Conservation (phyloP, 2,329 filamentous ascomycete species). For the Cladosporium sp. region DNA sequence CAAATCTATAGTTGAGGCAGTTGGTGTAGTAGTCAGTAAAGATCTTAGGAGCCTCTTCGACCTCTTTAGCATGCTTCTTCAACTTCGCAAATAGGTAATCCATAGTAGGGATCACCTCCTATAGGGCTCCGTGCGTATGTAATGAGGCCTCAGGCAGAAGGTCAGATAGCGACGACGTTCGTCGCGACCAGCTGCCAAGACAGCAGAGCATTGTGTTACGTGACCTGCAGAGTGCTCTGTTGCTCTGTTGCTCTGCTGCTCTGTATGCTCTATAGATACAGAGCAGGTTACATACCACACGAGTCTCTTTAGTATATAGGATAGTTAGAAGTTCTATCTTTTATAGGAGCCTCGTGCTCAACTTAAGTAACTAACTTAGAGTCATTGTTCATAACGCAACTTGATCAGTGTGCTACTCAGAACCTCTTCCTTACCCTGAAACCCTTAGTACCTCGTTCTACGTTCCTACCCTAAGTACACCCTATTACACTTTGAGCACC, state of each 20-base stretch:
- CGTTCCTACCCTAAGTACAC: neutral
- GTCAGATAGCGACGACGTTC: neutral
- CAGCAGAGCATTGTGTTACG: neutral
- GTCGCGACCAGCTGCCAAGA: neutral
- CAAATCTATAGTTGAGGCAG: too few relatives aligned
- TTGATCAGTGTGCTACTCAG: too few relatives aligned
- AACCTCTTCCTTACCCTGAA: too few relatives aligned
- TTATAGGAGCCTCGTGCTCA: neutral
- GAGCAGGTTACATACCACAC: neutral
- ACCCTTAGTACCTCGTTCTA: too few relatives aligned
- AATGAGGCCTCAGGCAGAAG: neutral
- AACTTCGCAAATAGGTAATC: too few relatives aligned
- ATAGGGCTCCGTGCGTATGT: too few relatives aligned
- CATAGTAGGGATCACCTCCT: too few relatives aligned
- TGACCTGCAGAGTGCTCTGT: neutral
- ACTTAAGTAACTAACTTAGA: too few relatives aligned
- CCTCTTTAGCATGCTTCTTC: too few relatives aligned
- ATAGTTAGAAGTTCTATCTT: neutral
- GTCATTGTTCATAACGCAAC: too few relatives aligned
- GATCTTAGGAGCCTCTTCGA: too few relatives aligned
- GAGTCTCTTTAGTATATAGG: slow-evolving; percentile 1
- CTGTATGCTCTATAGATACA: slow-evolving; percentile 1
- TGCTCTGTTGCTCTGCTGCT: neutral
- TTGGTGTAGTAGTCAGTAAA: too few relatives aligned
- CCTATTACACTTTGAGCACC: neutral